phyloP scores from a whole-genome alignment of 768 basidiomycete species.

The Hygrophoropsis aurantiaca region DNA sequence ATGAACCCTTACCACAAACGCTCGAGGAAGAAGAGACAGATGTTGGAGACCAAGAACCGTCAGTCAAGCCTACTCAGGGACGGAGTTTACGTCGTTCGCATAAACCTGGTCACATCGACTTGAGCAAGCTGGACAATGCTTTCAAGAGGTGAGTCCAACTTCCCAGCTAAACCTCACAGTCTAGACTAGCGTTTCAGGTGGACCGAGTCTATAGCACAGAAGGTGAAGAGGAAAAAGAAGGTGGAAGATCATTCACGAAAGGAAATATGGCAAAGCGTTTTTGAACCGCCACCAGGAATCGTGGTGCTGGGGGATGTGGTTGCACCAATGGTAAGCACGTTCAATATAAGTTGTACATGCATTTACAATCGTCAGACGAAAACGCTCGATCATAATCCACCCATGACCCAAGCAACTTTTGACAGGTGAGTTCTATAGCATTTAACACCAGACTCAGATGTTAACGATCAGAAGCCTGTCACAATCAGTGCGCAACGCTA shows the following conservation, averaged over 20 bases:
- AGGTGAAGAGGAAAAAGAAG: slow-evolving; percentile 79
- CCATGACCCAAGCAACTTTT: slow-evolving; percentile 74
- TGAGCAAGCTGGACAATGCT: slow-evolving; percentile 76
- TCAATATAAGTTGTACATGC: not conserved
- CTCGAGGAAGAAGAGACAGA: slow-evolving; percentile 40
- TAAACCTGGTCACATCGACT: slow-evolving; percentile 69
- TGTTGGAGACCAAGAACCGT: slow-evolving; percentile 26
- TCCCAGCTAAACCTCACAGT: not conserved
- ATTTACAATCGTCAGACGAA: slow-evolving; percentile 47
- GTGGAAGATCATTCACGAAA: slow-evolving; percentile 59
- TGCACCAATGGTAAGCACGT: slow-evolving; percentile 14
- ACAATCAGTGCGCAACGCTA: slow-evolving; percentile 65
- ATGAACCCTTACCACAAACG: slow-evolving; percentile 45
- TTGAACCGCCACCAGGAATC: slow-evolving; percentile 59
- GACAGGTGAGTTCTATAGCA: slow-evolving; percentile 49
- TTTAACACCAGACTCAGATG: slow-evolving; percentile 1
- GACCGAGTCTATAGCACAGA: slow-evolving; percentile 86
- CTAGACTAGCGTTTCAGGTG: slow-evolving; percentile 47
- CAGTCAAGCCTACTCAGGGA: slow-evolving; percentile 24
- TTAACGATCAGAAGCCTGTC: slow-evolving; percentile 45
- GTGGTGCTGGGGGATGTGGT: slow-evolving; percentile 28
- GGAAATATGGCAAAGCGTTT: slow-evolving; percentile 79
- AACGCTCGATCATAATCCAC: slow-evolving; percentile 78
- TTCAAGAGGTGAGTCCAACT: slow-evolving; percentile 64
- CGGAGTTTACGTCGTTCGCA: slow-evolving; percentile 30